phyloP scores from a whole-genome alignment of 2,329 filamentous ascomycete genomes.

The Alternaria viburni region DNA sequence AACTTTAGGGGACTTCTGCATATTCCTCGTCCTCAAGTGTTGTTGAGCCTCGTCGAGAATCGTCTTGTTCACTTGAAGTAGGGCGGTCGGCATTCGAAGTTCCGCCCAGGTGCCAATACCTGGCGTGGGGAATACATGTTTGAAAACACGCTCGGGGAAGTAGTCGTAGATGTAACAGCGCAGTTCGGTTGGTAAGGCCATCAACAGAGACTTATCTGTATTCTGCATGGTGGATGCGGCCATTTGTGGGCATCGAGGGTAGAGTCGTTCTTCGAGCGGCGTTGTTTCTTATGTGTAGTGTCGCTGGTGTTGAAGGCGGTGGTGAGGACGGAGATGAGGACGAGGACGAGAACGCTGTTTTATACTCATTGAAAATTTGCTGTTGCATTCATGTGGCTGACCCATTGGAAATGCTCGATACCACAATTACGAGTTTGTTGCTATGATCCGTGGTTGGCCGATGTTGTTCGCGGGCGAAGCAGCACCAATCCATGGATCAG shows the following conservation, averaged over 20 bases:
- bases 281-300: not conserved
- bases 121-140: not conserved
- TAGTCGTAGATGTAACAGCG: not conserved
- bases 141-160: not conserved
- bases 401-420: not conserved
- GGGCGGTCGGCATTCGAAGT: not conserved
- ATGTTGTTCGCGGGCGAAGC: not conserved
- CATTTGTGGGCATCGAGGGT: accelerated
- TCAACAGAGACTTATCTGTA: not conserved
- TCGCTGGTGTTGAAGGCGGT: not conserved
- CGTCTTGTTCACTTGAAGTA: not conserved
- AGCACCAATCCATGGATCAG: not conserved
- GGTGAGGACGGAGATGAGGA: not conserved
- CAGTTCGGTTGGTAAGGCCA: not conserved
- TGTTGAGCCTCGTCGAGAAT: not conserved
- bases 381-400: not conserved
- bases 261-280: accelerated
- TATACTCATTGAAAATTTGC: not conserved
- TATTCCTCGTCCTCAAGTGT: not conserved
- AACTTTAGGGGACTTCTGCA: not conserved
- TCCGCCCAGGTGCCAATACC: not conserved
- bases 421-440: not conserved
- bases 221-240: not conserved
- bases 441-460: not conserved
- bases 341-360: not conserved